Conservation (phyloP, 768 basidiomycete species). For the Gymnopilus junonius region DNA sequence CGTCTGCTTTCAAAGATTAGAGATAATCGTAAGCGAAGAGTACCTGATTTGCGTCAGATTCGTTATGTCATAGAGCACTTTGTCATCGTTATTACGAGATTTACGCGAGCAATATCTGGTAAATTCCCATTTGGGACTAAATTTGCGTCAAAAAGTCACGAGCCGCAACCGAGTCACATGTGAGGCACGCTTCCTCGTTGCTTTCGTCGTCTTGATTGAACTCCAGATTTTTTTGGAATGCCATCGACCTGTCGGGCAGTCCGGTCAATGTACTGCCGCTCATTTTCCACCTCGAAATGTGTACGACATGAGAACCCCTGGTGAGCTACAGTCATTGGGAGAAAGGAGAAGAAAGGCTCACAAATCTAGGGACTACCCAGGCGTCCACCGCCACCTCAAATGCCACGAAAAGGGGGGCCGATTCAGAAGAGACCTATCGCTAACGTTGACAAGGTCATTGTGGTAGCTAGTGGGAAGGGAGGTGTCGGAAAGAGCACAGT, state of each 20-base stretch:
- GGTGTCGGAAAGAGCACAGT: constrained; percentile 96
- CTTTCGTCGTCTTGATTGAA: no score
- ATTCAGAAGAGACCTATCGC: constrained; percentile 62
- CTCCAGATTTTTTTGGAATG: neutral
- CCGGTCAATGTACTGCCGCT: constrained; percentile 12
- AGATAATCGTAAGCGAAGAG: neutral
- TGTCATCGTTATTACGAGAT: neutral
- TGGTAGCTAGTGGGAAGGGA: constrained; percentile 92
- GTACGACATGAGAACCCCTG: constrained; percentile 60
- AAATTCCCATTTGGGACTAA: neutral
- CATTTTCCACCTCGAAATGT: constrained; percentile 25
- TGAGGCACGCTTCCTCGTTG: no score
- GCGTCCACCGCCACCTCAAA: constrained; percentile 50
- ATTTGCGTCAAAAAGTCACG: neutral
- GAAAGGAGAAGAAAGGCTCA: neutral
- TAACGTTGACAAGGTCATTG: constrained; percentile 80
- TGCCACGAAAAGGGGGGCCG: constrained; percentile 60
- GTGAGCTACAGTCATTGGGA: constrained; percentile 32
- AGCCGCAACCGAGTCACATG: no score
- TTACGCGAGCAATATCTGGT: neutral
- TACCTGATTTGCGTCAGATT: neutral
- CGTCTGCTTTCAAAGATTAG: neutral
- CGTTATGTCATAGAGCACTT: neutral
- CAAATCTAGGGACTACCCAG: constrained; percentile 34
- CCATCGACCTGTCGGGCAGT: neutral